phyloP scores from a whole-genome alignment of 805 yeast genomes.

The Kluyveromyces lactis region DNA sequence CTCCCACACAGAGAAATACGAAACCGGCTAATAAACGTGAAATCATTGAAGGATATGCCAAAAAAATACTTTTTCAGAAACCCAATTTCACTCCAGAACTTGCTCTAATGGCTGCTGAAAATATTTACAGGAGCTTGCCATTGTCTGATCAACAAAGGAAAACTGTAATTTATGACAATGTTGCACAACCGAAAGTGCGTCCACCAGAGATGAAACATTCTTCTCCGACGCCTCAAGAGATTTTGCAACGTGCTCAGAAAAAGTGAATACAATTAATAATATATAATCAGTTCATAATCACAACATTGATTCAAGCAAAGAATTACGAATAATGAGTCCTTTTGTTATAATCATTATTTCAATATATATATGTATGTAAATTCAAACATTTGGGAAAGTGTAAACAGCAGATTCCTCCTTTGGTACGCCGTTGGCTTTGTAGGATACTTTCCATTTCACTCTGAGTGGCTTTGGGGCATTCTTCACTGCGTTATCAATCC shows the following conservation, averaged over 20 bases:
- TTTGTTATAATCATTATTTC: background rate
- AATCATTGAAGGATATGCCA: slow-evolving; percentile 25
- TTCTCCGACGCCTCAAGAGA: slow-evolving; percentile 29
- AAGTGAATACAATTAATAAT: background rate
- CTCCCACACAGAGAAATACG: slow-evolving; percentile 9
- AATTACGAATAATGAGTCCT: background rate
- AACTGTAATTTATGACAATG: slow-evolving; percentile 10
- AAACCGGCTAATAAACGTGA: slow-evolving; percentile 21
- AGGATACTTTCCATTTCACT: slow-evolving; percentile 69
- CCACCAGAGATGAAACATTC: slow-evolving; percentile 12
- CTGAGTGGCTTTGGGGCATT: slow-evolving; percentile 39
- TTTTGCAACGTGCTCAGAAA: slow-evolving; percentile 27
- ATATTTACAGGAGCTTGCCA: slow-evolving; percentile 17
- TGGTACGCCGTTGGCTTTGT: slow-evolving; percentile 37
- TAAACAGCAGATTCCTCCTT: slow-evolving; percentile 53
- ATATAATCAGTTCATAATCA: no score
- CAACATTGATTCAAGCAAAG: no score
- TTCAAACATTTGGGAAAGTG: slow-evolving; percentile 27
- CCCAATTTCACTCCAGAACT: slow-evolving; percentile 25
- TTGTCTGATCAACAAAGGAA: slow-evolving; percentile 17
- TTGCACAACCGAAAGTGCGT: slow-evolving; percentile 5
- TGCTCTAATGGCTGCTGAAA: slow-evolving; percentile 29
- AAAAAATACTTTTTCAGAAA: slow-evolving; percentile 24
- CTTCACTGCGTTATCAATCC: slow-evolving; percentile 28
- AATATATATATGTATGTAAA: background rate